phyloP scores from a whole-genome alignment of 73 alveolate species.

The Paramecium sonneborni region DNA sequence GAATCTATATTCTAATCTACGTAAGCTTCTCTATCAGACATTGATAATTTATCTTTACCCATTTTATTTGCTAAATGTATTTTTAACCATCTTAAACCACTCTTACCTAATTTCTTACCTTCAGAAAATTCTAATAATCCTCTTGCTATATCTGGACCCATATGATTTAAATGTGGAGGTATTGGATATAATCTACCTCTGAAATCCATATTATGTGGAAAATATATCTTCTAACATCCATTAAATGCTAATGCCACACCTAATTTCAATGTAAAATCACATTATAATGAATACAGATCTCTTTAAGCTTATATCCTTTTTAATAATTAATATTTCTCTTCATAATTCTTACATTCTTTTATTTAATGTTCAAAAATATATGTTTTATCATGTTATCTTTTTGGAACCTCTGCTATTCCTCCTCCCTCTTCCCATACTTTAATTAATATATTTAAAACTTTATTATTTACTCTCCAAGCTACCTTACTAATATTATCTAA shows the following conservation, averaged over 20 bases:
- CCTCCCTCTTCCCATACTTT: constrained; percentile 90
- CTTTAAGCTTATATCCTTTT: constrained; percentile 79
- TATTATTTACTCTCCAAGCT: constrained; percentile 90
- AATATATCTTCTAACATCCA: constrained; percentile 73
- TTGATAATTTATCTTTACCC: constrained; percentile 88
- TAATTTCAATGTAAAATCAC: constrained; percentile 84
- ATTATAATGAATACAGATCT: constrained; percentile 81
- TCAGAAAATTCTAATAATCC: constrained; percentile 91
- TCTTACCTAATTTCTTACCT: constrained; percentile 83
- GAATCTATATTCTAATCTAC: constrained; percentile 76
- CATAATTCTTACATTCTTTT: constrained; percentile 67
- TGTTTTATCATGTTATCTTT: constrained; percentile 72
- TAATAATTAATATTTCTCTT: constrained; percentile 76
- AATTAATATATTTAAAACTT: constrained; percentile 79
- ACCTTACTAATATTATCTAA: constrained; percentile 76
- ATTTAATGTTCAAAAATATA: constrained; percentile 74
- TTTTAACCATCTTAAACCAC: constrained; percentile 92
- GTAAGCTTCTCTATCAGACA: constrained; percentile 78
- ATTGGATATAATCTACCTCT: constrained; percentile 97
- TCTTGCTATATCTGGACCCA: constrained; percentile 90
- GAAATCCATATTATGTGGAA: constrained; percentile 97
- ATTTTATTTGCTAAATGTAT: constrained; percentile 86
- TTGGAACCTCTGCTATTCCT: constrained; percentile 87
- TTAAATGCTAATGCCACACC: constrained; percentile 83
- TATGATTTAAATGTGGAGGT: constrained; percentile 87